A percentile compares a stretch with the other conserved stretches of the same genome.
Conservation (phyloP, 306 rosid genomes). For the Crataegus laevigata region DNA sequence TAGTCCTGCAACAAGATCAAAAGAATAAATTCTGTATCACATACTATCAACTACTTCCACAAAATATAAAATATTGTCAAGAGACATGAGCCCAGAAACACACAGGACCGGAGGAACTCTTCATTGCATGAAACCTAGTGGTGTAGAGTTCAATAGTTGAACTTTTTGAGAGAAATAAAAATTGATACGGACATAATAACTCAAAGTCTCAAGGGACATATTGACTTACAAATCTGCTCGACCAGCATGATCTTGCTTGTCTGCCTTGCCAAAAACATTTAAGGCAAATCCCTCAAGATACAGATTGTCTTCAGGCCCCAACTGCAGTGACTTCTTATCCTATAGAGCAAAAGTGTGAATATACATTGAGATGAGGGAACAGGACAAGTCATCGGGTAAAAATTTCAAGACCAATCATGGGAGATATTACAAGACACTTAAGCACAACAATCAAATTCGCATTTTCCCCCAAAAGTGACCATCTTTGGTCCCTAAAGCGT, state of each 20-base stretch:
- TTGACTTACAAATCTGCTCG: constrained; percentile 78
- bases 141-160: not conserved
- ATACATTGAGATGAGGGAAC: not conserved
- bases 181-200: not conserved
- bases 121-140: not conserved
- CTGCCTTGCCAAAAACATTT: constrained; percentile 88
- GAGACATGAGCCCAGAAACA: not conserved
- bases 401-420: not conserved
- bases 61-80: not conserved
- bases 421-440: not conserved
- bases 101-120: not conserved
- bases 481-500: not conserved
- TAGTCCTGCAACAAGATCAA: constrained; percentile 51
- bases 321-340: constrained; percentile 79
- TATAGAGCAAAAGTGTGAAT: constrained; percentile 18
- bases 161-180: not conserved
- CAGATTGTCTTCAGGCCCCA: constrained; percentile 86
- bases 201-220: not conserved
- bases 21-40: constrained; percentile 7
- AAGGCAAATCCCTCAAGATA: constrained; percentile 92
- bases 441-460: not conserved
- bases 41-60: not conserved
- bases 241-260: constrained; percentile 95
- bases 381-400: not conserved
- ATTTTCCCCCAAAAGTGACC: not conserved